These are phyloP conservation scores for Ascochyta lentis DNA, from an alignment of 2,329 filamentous ascomycete species.

Conservation along the genomic window DNA sequence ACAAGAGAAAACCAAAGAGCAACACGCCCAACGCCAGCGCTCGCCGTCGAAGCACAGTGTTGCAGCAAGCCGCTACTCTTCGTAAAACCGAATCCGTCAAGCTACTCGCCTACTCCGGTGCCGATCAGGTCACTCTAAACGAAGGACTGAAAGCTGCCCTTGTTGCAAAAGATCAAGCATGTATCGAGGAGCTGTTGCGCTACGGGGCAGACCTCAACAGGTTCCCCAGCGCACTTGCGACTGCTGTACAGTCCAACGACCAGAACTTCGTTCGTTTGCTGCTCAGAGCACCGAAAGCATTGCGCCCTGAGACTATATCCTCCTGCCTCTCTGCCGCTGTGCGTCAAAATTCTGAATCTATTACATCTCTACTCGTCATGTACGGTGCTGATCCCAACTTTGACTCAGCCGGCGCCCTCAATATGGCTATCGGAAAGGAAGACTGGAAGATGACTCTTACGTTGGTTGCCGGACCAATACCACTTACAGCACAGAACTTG, in stretches of 20 bases:
- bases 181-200: conserved; percentile 43
- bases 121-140: conserved; percentile 44
- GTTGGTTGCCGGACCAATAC: conserved; percentile 38
- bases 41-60: conserved; percentile 44
- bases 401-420: conserved; percentile 40
- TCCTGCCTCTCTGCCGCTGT: conserved; percentile 43
- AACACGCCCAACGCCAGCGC: conserved; percentile 27
- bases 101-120: conserved; percentile 42
- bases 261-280: conserved; percentile 39
- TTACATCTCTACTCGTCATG: conserved; percentile 38
- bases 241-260: conserved; percentile 41
- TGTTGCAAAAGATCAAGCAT: conserved; percentile 39
- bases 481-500: conserved; percentile 31
- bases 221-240: conserved; percentile 39
- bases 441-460: conserved; percentile 40
- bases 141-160: conserved; percentile 45
- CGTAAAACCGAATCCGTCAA: conserved; percentile 40
- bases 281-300: conserved; percentile 42
- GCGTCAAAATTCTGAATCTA: conserved; percentile 38
- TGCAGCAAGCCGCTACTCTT: conserved; percentile 44
- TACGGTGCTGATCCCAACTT: conserved; percentile 48
- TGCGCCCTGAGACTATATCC: conserved; percentile 40
- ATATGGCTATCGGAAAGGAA: conserved; percentile 39
- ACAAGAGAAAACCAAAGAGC: conserved; percentile 32
- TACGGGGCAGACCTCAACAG: conserved; percentile 44